Evolutionary conservation across 177 flowering plant species (phyloP).

Genomic region (Vitis hybrid): DNA sequence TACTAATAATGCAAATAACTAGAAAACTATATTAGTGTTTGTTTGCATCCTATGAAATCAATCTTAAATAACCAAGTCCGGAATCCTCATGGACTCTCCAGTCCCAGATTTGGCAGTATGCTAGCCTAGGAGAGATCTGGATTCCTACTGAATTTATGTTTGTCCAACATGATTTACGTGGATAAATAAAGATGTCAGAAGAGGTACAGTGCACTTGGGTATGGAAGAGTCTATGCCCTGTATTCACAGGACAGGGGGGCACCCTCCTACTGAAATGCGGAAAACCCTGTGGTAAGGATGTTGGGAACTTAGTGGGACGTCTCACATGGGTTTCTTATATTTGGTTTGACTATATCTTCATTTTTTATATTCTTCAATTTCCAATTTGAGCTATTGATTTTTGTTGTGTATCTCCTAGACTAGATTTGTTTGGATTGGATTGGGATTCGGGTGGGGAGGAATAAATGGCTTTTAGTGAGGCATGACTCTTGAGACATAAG

Average conservation of each 20-base stretch:
- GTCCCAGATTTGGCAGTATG: too few relatives aligned
- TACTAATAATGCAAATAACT: too few relatives aligned
- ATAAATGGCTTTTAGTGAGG: conserved; percentile 22
- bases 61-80: too few relatives aligned
- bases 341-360: conserved; percentile 18
- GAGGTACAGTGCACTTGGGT: conserved; percentile 22
- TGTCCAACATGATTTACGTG: neutral
- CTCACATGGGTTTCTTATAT: conserved; percentile 30
- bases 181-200: conserved; percentile 6
- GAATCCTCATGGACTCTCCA: too few relatives aligned
- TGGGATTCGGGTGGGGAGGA: conserved; percentile 17
- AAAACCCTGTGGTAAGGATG: conserved; percentile 16
- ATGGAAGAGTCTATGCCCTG: conserved; percentile 7
- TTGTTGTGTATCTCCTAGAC: neutral
- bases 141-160: neutral
- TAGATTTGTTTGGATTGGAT: conserved; percentile 9
- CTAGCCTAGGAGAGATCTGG: too few relatives aligned
- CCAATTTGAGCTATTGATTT: neutral
- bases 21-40: too few relatives aligned
- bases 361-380: neutral
- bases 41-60: too few relatives aligned
- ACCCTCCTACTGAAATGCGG: neutral
- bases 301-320: conserved; percentile 27
- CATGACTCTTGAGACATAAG: conserved; percentile 35
- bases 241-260: conserved; percentile 8